These are phyloP conservation scores for Ceratocystis alfenasii DNA, from an alignment of 2,329 filamentous ascomycete species.

Conservation along the genomic window DNA sequence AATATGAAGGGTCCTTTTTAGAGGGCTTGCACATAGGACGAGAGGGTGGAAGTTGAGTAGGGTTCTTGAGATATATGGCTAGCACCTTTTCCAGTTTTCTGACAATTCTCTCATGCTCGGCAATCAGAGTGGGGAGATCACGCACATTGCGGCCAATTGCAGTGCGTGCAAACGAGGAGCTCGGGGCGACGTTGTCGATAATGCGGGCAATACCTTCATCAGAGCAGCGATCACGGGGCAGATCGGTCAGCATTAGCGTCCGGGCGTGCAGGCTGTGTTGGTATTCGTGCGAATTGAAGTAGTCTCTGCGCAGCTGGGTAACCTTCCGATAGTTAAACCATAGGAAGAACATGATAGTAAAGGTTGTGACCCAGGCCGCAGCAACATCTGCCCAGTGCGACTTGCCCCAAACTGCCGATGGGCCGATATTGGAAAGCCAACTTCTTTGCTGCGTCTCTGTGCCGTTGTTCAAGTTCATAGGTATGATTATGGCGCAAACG, in stretches of 20 bases:
- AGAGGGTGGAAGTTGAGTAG: constrained; percentile 60
- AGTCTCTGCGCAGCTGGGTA: constrained; percentile 56
- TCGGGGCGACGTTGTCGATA: constrained; percentile 67
- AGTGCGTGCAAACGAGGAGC: constrained; percentile 64
- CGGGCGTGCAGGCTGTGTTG: constrained; percentile 73
- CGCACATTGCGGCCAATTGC: constrained; percentile 87
- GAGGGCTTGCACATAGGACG: constrained; percentile 70
- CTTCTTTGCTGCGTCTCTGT: constrained; percentile 23
- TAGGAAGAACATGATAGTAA: constrained; percentile 66
- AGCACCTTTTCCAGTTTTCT: constrained; percentile 70
- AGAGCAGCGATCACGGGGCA: constrained; percentile 61
- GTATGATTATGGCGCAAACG: constrained; percentile 67
- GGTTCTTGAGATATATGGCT: constrained; percentile 83
- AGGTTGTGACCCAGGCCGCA: constrained; percentile 54
- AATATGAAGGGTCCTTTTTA: constrained; percentile 61
- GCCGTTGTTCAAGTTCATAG: constrained; percentile 52
- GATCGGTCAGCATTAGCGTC: constrained; percentile 58
- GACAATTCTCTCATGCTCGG: constrained; percentile 70
- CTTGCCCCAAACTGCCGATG: constrained; percentile 40
- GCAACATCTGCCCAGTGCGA: constrained; percentile 49
- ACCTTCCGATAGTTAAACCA: constrained; percentile 85
- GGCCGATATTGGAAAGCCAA: constrained; percentile 50
- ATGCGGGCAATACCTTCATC: constrained; percentile 82
- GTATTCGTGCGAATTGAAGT: constrained; percentile 79
- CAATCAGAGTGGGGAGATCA: constrained; percentile 72